Percentiles rank a stretch among this genome's conserved stretches.
Conservation (phyloP, 805 yeast species). For the Candida krabiensis region DNA sequence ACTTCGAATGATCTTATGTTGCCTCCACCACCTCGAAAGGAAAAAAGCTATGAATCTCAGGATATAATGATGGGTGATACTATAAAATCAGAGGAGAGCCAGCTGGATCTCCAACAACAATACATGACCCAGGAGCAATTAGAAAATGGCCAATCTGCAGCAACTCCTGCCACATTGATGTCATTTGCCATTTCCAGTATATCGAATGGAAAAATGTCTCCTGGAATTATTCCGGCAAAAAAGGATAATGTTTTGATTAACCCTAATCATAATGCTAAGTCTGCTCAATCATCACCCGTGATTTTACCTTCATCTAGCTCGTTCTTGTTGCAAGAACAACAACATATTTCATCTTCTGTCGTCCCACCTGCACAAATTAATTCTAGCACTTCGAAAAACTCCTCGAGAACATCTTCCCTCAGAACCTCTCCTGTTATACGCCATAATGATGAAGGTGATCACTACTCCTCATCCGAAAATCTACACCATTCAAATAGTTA, state of each 20-base stretch:
- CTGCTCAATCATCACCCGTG: conserved; percentile 36
- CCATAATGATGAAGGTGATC: conserved; percentile 10
- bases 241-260: conserved; percentile 32
- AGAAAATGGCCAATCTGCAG: conserved; percentile 20
- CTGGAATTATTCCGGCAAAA: conserved; percentile 15
- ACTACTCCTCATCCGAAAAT: conserved; percentile 2
- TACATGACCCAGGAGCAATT: background rate
- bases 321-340: conserved; percentile 12
- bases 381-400: conserved; percentile 8
- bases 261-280: conserved; percentile 30
- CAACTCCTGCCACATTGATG: conserved; percentile 35
- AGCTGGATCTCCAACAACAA: conserved; percentile 1
- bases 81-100: background rate
- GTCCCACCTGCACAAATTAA: conserved; percentile 9
- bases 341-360: conserved; percentile 6
- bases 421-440: conserved; percentile 18
- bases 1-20: conserved; percentile 25
- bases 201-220: conserved; percentile 18
- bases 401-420: conserved; percentile 14
- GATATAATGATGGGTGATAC: background rate
- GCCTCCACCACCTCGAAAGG: conserved; percentile 25
- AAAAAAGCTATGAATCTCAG: conserved; percentile 3
- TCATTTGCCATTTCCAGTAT: conserved; percentile 22
- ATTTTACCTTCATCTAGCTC: conserved; percentile 35
- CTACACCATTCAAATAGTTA: background rate